Evolutionary conservation across 2,329 filamentous ascomycete species (phyloP), one percentile per base, ranked within the genome.

Genomic region (Fusarium annulatum): DNA sequence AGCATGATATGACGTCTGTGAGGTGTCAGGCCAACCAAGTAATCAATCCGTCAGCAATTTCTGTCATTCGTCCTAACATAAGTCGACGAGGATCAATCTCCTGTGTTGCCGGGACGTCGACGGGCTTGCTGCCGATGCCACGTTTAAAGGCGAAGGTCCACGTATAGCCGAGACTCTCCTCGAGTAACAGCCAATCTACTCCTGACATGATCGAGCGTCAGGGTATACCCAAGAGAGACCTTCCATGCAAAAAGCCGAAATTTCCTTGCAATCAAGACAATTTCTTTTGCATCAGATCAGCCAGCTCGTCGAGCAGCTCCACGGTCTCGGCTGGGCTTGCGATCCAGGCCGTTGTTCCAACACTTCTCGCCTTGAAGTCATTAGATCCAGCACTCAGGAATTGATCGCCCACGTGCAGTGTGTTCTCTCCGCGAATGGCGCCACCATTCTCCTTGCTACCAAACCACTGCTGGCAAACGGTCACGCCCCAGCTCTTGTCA

Each of bases 311-410:
- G 69, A 99, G 84, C 77, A 98, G 83, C 76, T 94, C 91, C 43
- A 97, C 94, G 36, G 96, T 99, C 86, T 99, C 96, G 2, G 88
- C 87, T 0, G 96, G 96, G 79, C 90, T 98, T 3, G 96, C 96
- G 75, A 99, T 97, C 96, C 96, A 99, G 2, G 96, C 95, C 28
- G 96, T 98, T 2, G 96, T 98, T 39, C 94, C 96, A 26, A 97
- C 95, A 77, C 95, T 89, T 36, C 96, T 88, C 12, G 96, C 94
- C 85, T 98, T 97, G 86, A 98, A 99, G 83, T 99, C 96, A 83
- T 99, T 99, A 21, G 95, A 94, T 0, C 95, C 95, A 7, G 96
- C 96, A 69, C 94, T 97, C 72, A 99, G 85, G 82, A 99, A 99
- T 84, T 99, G 96, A 83, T 99, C 96, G 19, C 96, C 96, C 9